Evolutionary conservation across 2,329 filamentous ascomycete genomes (phyloP), one percentile per base, ranked within the genome.

Genomic region (Madurella mycetomatis): DNA sequence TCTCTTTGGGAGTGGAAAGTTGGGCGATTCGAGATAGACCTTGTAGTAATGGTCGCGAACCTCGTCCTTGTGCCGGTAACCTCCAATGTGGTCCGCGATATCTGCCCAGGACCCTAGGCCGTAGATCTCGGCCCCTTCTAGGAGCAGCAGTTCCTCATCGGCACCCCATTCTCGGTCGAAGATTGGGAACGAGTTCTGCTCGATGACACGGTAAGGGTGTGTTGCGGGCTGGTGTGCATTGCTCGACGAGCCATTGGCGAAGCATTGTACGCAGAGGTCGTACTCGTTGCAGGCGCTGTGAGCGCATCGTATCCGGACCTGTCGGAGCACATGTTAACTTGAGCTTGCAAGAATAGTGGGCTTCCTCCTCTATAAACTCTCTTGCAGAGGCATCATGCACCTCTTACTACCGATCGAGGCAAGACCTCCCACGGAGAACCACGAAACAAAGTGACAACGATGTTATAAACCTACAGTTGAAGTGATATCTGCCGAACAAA

Each of bases 131-230:
- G 90, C 91, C 18, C 94, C 94, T 73, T 99, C 94, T 0, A 99
- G 74, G 50, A 99, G 75, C 5, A 97, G 75, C n/a, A 97, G 73
- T 71, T 99, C 94, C 69, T 99, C 94, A 68, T 99, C 94, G 19
- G 94, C 94, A 49, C 94, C 94, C 94, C 94, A 99, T 67, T 96
- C 92, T 54, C 84, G 82, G 62, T 92, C 87, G 66, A 95, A 99
- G 55, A 99, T 97, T 1, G 94, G 94, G 47, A 99, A 95, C 0
- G 92, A 96, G 68, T 99, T 96, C 66, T 97, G 94, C 70, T 99
- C 94, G 61, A 99, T 96, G 34, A 99, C 94, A 59, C 90, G 87
- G 70, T 86, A 99, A 13, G 90, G 79, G 72, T 99, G 94, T 12
- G 88, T 88, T 5, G 85, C 81, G 8, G 94, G 92, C 62, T 95